phyloP scores from a whole-genome alignment of 768 basidiomycete genomes.

The Panaeolus cyanescens region DNA sequence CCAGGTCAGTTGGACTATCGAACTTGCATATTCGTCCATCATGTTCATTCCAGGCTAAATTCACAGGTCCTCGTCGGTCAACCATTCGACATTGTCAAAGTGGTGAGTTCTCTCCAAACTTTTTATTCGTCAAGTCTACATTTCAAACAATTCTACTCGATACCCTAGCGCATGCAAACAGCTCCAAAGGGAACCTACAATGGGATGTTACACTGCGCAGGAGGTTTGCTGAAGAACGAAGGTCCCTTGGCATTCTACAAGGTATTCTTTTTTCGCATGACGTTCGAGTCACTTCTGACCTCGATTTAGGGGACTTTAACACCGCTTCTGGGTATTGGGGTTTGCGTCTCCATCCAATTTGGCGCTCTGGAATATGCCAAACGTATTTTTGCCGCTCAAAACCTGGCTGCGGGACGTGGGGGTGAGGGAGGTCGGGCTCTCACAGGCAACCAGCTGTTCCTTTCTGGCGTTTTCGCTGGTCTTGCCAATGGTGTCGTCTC shows the following conservation, averaged over 20 bases:
- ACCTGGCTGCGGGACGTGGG: constrained; percentile 58
- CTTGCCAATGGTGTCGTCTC: constrained; percentile 91
- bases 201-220: constrained; percentile 87
- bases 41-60: constrained; percentile 16
- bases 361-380: constrained; percentile 87
- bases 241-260: constrained; percentile 96
- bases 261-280: constrained; percentile 37
- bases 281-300: constrained; percentile 2
- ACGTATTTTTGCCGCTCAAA: constrained; percentile 70
- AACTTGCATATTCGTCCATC: constrained; percentile 8
- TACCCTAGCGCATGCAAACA: constrained; percentile 87
- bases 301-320: constrained; percentile 78
- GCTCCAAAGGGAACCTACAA: constrained; percentile 85
- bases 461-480: constrained; percentile 83
- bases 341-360: constrained; percentile 97
- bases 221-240: constrained; percentile 88
- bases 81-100: constrained; percentile 97
- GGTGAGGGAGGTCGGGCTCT: constrained; percentile 67
- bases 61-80: constrained; percentile 83
- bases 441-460: constrained; percentile 63
- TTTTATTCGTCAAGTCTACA: background rate
- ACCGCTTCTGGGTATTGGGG: constrained; percentile 88
- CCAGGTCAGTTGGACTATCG: constrained; percentile 50
- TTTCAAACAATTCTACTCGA: background rate
- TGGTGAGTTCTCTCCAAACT: constrained; percentile 53